Percentiles rank a stretch among this genome's conserved stretches.
phyloP scores from a whole-genome alignment of 2,329 filamentous ascomycete species.

The Trichoderma koningiopsis region DNA sequence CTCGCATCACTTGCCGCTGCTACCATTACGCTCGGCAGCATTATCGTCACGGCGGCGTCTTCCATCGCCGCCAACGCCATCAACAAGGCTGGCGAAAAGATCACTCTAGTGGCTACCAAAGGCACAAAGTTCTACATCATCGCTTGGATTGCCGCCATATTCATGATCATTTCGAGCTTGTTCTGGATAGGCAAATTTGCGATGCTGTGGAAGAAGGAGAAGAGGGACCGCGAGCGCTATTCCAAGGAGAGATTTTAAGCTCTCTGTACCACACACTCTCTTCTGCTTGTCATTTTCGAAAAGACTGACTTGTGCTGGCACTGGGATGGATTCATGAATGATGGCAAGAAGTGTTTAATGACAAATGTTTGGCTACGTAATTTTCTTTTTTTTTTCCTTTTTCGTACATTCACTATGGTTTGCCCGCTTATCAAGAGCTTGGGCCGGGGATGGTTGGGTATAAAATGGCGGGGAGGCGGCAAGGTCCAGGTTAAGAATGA shows the following conservation, averaged over 20 bases:
- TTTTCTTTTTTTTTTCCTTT: neutral
- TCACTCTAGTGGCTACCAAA: slow-evolving; percentile 48
- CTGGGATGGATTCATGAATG: neutral
- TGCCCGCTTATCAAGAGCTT: slow-evolving; percentile 7
- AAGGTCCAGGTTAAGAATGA: neutral
- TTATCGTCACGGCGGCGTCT: slow-evolving; percentile 46
- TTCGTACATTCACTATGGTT: neutral
- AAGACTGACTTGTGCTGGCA: slow-evolving; percentile 12
- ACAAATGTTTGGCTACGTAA: neutral
- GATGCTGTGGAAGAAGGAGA: slow-evolving; percentile 24
- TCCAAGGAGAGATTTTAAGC: slow-evolving; percentile 36
- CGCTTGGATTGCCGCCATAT: slow-evolving; percentile 50
- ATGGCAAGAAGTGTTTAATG: neutral
- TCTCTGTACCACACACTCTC: neutral
- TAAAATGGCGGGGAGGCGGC: neutral
- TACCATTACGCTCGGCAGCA: slow-evolving; percentile 45
- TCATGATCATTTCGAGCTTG: slow-evolving; percentile 44
- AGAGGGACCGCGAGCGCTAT: slow-evolving; percentile 30
- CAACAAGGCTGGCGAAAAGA: slow-evolving; percentile 46
- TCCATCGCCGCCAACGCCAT: slow-evolving; percentile 46
- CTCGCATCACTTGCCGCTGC: slow-evolving; percentile 42
- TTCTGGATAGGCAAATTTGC: slow-evolving; percentile 47
- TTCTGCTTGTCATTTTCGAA: neutral
- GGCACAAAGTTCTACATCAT: slow-evolving; percentile 50
- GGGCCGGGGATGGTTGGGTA: neutral